phyloP scores from a whole-genome alignment of 345 rosid species.

The Hypericum perforatum region DNA sequence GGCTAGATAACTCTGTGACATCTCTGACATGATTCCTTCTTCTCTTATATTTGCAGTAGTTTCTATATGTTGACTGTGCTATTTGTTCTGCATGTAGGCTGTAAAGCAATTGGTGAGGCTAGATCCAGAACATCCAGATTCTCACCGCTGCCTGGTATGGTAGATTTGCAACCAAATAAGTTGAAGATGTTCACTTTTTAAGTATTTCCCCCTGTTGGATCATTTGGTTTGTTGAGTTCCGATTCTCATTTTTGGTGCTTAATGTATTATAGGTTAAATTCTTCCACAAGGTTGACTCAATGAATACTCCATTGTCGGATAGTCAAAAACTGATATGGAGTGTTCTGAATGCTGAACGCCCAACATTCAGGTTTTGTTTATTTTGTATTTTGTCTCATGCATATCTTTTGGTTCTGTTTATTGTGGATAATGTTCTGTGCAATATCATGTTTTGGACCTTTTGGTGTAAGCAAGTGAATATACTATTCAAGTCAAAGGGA shows the following conservation, averaged over 20 bases:
- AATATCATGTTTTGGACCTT: no score
- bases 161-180: constrained; percentile 4
- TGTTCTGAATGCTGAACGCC: constrained; percentile 87
- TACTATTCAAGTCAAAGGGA: no score
- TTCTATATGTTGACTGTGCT: background rate
- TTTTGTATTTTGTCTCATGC: background rate
- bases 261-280: constrained; percentile 55
- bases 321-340: constrained; percentile 79
- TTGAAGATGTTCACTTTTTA: background rate
- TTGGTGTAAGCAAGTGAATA: no score
- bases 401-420: background rate
- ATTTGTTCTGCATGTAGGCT: constrained; percentile 36
- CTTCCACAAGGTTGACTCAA: constrained; percentile 58
- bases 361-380: constrained; percentile 54
- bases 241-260: background rate
- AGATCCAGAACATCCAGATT: constrained; percentile 81
- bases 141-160: constrained; percentile 84
- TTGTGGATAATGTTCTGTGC: background rate
- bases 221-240: no score
- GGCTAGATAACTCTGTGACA: no score
- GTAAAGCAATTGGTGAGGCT: constrained; percentile 74
- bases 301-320: constrained; percentile 54
- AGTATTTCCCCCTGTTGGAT: no score
- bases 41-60: background rate
- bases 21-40: no score